Conservation (phyloP, 2,329 filamentous ascomycete genomes). For the Cladosporium sp. region DNA sequence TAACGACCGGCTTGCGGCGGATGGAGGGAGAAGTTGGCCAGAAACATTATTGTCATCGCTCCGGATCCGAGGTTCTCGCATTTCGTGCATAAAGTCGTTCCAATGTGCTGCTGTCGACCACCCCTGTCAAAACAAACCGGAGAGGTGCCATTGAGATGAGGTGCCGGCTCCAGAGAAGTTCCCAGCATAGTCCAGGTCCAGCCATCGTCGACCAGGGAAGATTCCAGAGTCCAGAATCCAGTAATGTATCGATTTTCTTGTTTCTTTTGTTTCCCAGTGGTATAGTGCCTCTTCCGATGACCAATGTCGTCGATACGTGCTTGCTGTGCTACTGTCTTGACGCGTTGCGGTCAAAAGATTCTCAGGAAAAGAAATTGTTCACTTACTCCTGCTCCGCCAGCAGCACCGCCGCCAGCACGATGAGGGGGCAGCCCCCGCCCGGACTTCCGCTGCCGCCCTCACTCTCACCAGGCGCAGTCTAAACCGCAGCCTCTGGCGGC, state of each 20-base stretch:
- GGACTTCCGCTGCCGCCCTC: too few species aligned
- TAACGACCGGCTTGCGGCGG: neutral
- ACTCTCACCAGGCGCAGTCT: too few species aligned
- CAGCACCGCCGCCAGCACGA: too few species aligned
- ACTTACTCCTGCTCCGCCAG: too few species aligned
- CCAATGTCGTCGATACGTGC: neutral
- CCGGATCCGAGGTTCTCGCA: slow-evolving; percentile 6
- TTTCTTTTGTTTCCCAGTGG: neutral
- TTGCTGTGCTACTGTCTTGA: neutral
- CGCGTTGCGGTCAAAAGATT: neutral
- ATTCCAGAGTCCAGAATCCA: too few species aligned
- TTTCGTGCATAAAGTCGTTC: neutral
- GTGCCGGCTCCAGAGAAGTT: neutral
- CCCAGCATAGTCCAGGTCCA: neutral
- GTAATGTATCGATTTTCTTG: neutral
- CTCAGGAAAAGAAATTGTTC: neutral
- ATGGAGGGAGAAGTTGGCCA: neutral
- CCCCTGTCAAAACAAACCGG: neutral
- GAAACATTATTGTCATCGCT: neutral
- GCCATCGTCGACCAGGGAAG: neutral
- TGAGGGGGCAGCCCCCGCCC: too few species aligned
- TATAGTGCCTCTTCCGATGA: neutral
- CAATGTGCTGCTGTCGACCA: neutral
- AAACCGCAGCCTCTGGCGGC: too few species aligned
- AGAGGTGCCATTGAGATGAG: neutral